Evolutionary conservation across 768 basidiomycete genomes (phyloP).

Genomic region (Leccinum imitatum): DNA sequence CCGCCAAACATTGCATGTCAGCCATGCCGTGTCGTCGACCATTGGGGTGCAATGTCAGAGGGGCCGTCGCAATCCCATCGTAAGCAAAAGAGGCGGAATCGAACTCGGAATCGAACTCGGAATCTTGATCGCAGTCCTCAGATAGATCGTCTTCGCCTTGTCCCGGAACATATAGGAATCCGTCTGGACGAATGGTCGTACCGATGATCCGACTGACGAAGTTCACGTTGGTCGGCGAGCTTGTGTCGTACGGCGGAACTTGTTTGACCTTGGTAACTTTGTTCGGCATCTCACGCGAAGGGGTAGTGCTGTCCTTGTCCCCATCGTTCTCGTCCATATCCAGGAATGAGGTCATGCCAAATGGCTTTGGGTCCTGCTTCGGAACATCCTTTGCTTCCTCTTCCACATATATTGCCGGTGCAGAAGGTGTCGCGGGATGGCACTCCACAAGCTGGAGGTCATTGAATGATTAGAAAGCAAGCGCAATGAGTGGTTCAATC

Average conservation of each 20-base stretch:
- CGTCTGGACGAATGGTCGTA: constrained; percentile 3
- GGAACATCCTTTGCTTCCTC: constrained; percentile 14
- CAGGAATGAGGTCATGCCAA: constrained; percentile 10
- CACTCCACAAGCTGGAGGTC: constrained; percentile 14
- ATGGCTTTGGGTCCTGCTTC: neutral
- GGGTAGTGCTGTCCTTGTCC: neutral
- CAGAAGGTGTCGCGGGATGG: constrained; percentile 14
- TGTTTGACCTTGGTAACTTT: neutral
- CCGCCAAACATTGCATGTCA: constrained; percentile 3
- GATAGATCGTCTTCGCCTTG: neutral
- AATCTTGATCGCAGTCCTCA: neutral
- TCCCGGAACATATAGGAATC: constrained; percentile 15
- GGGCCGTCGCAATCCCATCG: neutral
- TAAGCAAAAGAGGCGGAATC: neutral
- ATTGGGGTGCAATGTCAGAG: neutral
- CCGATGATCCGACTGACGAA: constrained; percentile 20
- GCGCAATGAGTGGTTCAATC: neutral
- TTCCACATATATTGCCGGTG: constrained; percentile 22
- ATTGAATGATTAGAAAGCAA: neutral
- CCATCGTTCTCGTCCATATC: neutral
- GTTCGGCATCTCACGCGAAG: neutral
- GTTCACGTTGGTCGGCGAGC: neutral
- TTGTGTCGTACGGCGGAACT: constrained; percentile 19
- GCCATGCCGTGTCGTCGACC: constrained; percentile 14
- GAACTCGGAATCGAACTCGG: neutral